Evolutionary conservation across 805 yeast species (phyloP), one percentile per base, ranked within the genome.

Genomic region (Grigorovia jiainica): DNA sequence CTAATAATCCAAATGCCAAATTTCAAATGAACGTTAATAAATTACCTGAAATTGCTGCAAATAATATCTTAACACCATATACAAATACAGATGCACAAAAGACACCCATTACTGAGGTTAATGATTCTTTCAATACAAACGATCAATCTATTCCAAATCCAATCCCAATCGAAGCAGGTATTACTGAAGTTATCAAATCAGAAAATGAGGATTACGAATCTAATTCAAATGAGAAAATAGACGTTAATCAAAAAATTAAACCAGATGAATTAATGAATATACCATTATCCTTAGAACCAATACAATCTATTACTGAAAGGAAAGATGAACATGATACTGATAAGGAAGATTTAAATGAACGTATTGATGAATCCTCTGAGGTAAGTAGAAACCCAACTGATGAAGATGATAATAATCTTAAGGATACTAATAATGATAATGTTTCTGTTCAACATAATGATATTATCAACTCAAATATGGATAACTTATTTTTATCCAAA

Each of bases 51-150:
- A 29, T 36, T 20, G 25, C 43, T 17, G 32, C 32, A 13, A 49
- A 50, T 15, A 58, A 57, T 23, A 55, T 60, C 36, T 47, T 61
- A 15, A 59, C 63, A 7, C 62, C 62, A 7, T 43, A 50, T 41
- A 41, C 40, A 23, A 43, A 43, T 21, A 40, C 49, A 38, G 47
- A 46, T 10, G 32, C 39, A 17, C 40, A 47, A 32, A 39, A 43
- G 37, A 46, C 51, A 7, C 49, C 53, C 11, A 36, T 20, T 7
- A n/a, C 27, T 7, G 33, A 39, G 17, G 23, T 15, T 18, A n/a
- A 25, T 10, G 41, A 43, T 5, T 33, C 23, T 11, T 37, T 33
- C 18, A 30, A 25, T 34, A 15, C 21, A 10, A n/a, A 13, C 7
- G 29, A 35, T 18, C 38, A 35, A 16, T 24, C 21, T 10, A 16